A percentile compares a stretch with the other conserved stretches of the same genome.
phyloP scores from a whole-genome alignment of 2,329 filamentous ascomycete species.

The Arthrobotrys pseudoclavata region DNA sequence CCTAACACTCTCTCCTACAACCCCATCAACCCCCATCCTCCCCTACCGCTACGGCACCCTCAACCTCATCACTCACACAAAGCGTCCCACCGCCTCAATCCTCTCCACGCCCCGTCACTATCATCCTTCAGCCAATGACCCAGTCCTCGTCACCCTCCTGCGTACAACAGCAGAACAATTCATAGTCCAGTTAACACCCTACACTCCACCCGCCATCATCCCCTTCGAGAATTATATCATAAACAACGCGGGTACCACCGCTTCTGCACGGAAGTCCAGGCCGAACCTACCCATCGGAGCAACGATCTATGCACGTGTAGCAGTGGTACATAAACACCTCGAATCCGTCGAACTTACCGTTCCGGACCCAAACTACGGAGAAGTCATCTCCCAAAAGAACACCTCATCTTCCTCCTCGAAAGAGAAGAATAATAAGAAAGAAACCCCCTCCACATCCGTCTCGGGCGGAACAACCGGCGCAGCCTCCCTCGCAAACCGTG shows the following conservation, averaged over 20 bases:
- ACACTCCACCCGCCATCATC: constrained; percentile 51
- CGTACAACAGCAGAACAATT: constrained; percentile 50
- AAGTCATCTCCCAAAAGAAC: constrained; percentile 53
- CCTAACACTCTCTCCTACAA: constrained; percentile 51
- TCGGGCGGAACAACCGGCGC: constrained; percentile 6
- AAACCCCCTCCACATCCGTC: neutral
- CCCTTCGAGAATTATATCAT: constrained; percentile 54
- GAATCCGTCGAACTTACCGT: constrained; percentile 54
- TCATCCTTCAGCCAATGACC: constrained; percentile 46
- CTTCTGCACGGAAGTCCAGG: constrained; percentile 44
- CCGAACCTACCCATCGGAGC: constrained; percentile 52
- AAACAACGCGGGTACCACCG: constrained; percentile 55
- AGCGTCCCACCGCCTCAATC: constrained; percentile 48
- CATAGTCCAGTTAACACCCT: constrained; percentile 53
- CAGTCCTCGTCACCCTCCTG: constrained; percentile 59
- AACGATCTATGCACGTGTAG: constrained; percentile 49
- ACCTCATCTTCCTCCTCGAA: constrained; percentile 1
- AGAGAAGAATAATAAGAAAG: neutral
- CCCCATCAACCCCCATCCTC: constrained; percentile 46
- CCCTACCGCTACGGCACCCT: constrained; percentile 55
- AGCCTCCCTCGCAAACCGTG: constrained; percentile 29
- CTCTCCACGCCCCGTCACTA: constrained; percentile 49
- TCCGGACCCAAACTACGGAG: constrained; percentile 45
- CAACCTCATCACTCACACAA: constrained; percentile 24
- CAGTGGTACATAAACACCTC: constrained; percentile 51